Base-by-base conservation (phyloP, 2,329 filamentous ascomycete species). In the Didymellaceae sp. region DNA sequence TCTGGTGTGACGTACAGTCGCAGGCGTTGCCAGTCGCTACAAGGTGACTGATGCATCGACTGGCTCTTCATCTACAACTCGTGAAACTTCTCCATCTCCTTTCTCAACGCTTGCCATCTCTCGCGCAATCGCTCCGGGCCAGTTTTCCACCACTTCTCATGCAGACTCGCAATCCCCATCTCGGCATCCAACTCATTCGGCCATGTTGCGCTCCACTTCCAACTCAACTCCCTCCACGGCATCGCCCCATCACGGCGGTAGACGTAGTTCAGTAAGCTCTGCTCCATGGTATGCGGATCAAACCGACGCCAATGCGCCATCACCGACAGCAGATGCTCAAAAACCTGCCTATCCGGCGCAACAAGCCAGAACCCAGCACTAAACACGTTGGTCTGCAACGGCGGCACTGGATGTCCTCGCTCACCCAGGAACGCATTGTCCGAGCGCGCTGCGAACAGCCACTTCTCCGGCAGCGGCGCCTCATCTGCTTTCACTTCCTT, bases 281-380 rank as follows among this genome's bases (percentile, higher is more conserved):
- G 73, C 57, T 75, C 73, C 9, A 61, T 62, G 38, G 72, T 66
- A 11, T 47, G 46, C 7, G 71, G 60, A 25, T 70, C 60, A 53
- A 74, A 75, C 8, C 62, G 59, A 33, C 67, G 28, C 6, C 63
- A 58, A 10, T 67, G 59, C 14, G 63, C 46, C 33, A 73, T 51
- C 10, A 73, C 51, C 6, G 57, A 59, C 14, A 57, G 44, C 56
- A 74, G 74, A 59, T 74, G 66, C 3, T 66, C 40, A 52, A 70
- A 70, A 7, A 66, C 45, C n/a, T 49, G 40, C n/a, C 56, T 35
- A 10, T 58, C 61, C 7, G 72, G 73, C 22, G 61, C 40, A 30
- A 74, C 59, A 22, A 75, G 55, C 55, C 74, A 73, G 60, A 75
- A 74, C 22, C 73, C 73, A 1, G 71, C 71, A 54, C 71, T 73